Percentiles rank a stretch among this genome's conserved stretches.
phyloP scores from a whole-genome alignment of 129 eudicot genomes.

The Gnaphalium uliginosum region DNA sequence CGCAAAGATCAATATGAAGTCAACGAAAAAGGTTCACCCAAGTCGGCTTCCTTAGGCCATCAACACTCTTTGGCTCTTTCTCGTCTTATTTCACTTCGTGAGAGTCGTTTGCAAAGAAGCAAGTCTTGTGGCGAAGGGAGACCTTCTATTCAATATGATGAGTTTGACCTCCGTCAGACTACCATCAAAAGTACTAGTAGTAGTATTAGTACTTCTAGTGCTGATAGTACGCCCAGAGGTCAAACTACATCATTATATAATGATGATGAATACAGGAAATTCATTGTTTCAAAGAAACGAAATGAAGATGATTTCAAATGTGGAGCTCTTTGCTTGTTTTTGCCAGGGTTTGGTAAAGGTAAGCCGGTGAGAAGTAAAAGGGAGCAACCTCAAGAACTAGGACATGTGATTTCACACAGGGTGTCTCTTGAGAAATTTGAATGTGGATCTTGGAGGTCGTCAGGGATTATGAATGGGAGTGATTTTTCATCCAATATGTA shows the following conservation, averaged over 20 bases:
- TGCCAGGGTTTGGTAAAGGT: slow-evolving; percentile 77
- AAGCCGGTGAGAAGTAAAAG: slow-evolving; percentile 55
- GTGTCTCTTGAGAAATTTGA: slow-evolving; percentile 86
- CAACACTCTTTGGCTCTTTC: slow-evolving; percentile 66
- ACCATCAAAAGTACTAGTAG: slow-evolving; percentile 13
- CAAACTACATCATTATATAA: slow-evolving; percentile 8
- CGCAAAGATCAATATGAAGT: slow-evolving; percentile 15
- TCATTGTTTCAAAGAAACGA: slow-evolving; percentile 18
- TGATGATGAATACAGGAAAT: neutral
- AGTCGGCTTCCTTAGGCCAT: slow-evolving; percentile 24
- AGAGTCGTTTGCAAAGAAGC: slow-evolving; percentile 61
- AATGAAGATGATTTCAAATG: slow-evolving; percentile 65
- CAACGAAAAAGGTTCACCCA: slow-evolving; percentile 16
- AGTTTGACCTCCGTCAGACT: slow-evolving; percentile 60
- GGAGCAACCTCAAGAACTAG: slow-evolving; percentile 29
- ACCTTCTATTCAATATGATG: slow-evolving; percentile 49
- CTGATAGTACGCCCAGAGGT: slow-evolving; percentile 25
- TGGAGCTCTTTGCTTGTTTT: slow-evolving; percentile 71
- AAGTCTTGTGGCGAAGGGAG: slow-evolving; percentile 77
- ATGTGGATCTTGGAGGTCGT: slow-evolving; percentile 83
- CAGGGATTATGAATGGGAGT: slow-evolving; percentile 45
- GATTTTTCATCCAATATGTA: slow-evolving; percentile 46
- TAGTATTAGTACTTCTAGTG: slow-evolving; percentile 17
- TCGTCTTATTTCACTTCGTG: slow-evolving; percentile 54
- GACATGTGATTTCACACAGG: slow-evolving; percentile 51